Conservation (phyloP, 1,284 basidiomycete genomes). For the Chalciporus sp. region DNA sequence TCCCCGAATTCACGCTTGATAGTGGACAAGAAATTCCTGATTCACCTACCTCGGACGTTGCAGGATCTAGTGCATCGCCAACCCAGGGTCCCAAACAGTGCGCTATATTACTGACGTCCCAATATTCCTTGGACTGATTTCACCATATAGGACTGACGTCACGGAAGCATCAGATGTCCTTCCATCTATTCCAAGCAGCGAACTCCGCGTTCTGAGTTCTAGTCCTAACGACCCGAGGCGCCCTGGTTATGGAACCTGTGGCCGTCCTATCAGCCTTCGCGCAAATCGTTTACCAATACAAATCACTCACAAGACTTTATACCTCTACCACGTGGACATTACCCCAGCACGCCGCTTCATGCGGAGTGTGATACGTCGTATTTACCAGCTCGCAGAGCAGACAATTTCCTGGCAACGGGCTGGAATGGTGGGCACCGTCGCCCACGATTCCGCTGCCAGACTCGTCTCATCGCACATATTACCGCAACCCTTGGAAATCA, state of each 20-base stretch:
- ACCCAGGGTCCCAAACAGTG: no score
- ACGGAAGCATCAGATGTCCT: no score
- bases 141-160: no score
- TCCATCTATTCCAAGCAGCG: no score
- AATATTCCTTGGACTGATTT: no score
- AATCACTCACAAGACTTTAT: conserved; percentile 32
- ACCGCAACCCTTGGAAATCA: conserved; percentile 24
- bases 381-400: conserved; percentile 29
- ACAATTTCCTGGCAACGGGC: conserved; percentile 20
- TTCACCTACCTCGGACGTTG: no score
- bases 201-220: no score
- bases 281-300: conserved; percentile 53
- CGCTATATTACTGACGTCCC: no score
- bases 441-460: conserved; percentile 30
- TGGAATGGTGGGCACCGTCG: conserved; percentile 20
- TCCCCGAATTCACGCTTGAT: no score
- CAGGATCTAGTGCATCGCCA: no score
- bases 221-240: conserved; percentile 14
- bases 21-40: no score
- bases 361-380: conserved; percentile 19
- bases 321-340: conserved; percentile 21
- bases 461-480: conserved; percentile 24
- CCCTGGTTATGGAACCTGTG: conserved; percentile 47
- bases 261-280: conserved; percentile 44
- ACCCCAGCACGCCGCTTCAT: background rate